These are phyloP conservation scores for Lipomyces starkeyi DNA, from an alignment of 805 yeast species.

Conservation along the genomic window DNA sequence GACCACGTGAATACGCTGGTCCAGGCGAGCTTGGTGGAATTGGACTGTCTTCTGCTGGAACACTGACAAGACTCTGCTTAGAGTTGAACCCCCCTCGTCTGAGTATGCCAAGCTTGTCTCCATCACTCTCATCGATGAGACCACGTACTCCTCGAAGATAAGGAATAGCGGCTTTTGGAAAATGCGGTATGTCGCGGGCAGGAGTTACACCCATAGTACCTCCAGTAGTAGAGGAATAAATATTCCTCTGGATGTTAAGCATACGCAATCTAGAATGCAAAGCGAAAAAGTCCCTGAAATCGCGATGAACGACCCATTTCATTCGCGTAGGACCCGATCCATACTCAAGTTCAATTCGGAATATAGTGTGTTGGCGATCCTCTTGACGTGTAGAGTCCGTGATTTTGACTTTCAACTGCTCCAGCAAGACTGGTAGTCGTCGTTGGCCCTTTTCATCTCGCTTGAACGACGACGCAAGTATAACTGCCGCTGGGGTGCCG, in stretches of 20 bases:
- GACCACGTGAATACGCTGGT: conserved; percentile 1
- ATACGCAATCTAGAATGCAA: conserved; percentile 73
- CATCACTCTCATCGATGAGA: conserved; percentile 18
- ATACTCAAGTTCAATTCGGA: conserved; percentile 79
- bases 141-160: conserved; percentile 37
- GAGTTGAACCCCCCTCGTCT: conserved; percentile 1
- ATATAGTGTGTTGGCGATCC: conserved; percentile 55
- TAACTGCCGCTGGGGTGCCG: conserved; percentile 75
- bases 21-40: conserved; percentile 8
- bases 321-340: conserved; percentile 82
- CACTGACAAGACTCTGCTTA: conserved; percentile 17
- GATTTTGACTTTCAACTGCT: conserved; percentile 71
- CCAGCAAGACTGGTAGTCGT: conserved; percentile 81
- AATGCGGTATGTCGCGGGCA: conserved; percentile 48
- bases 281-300: conserved; percentile 70
- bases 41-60: conserved; percentile 9
- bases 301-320: conserved; percentile 79
- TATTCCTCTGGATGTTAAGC: conserved; percentile 47
- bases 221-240: conserved; percentile 26
- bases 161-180: conserved; percentile 49
- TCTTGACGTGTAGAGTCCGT: conserved; percentile 42
- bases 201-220: conserved; percentile 40
- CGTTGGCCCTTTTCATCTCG: conserved; percentile 64
- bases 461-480: conserved; percentile 74
- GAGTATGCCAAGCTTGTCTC: conserved; percentile 5